Base-by-base conservation (phyloP, 2,329 filamentous ascomycete species). In the Sporothrix euskadiensis region DNA sequence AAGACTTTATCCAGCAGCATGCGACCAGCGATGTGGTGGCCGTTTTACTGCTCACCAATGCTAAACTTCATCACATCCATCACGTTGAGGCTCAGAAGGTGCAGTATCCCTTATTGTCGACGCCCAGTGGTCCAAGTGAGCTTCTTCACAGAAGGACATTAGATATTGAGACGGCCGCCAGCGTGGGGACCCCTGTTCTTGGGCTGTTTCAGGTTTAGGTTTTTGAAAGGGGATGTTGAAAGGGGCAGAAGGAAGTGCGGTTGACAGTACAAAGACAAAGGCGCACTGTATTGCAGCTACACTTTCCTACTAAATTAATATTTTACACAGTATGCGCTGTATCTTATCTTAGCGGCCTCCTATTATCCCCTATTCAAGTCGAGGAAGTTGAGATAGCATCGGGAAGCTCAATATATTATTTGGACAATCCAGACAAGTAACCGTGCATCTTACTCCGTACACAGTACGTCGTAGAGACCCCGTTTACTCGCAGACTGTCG, bases 181-280 rank as follows among this genome's bases (percentile, higher is more conserved):
- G 30, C 56, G 56, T 35, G 56, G 30, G 56, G 30, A 35, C 56
- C 56, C 56, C 56, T 59, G 56, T 14, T 35, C 56, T 44, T 44
- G 59, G 57, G 59, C 35, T 63, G 59, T 68, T 68, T 68, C 44
- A 68, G 41, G 41, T 68, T 68, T 68, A 32, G 44, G 65, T 44
- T 49, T 52, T n/a, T n/a, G 41, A 47, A 65, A 39, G 61, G 61
- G 59, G 30, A 26, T 26, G 26, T n/a, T n/a, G 41, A 47, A 65
- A 39, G 61, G 61, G 59, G 30, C 39, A 32, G 41, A 41, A 49
- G 35, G 35, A 47, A 19, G 10, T 47, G 57, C 32, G 19, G 19
- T 4, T 54, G 19, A 63, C 59, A 63, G 59, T 63, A 35, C 19
- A 41, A 12, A 19, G 8, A 63, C 35, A 41, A 3, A 44, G 8